A percentile compares a stretch with the other conserved stretches of the same genome.
phyloP scores from a whole-genome alignment of 164 flowering plant species.

The Macadamia tetraphylla region DNA sequence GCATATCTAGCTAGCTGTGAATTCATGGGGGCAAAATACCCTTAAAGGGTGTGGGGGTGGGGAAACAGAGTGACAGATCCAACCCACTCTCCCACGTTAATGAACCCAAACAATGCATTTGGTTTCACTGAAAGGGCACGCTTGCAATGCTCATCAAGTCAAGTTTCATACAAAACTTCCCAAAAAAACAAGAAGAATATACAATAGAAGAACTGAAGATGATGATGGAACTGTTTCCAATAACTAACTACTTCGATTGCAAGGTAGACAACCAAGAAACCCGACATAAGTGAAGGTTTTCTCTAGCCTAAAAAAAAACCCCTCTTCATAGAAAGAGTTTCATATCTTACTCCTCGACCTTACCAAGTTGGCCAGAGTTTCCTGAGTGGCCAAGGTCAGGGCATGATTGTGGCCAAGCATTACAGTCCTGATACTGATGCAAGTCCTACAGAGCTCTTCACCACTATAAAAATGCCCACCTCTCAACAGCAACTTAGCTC shows the following conservation, averaged over 20 bases:
- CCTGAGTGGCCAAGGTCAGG: conserved; percentile 83
- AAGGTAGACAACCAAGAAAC: conserved; percentile 9
- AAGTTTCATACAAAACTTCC: too few relatives aligned
- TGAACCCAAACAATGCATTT: too few relatives aligned
- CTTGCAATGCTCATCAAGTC: too few relatives aligned
- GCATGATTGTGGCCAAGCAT: conserved; percentile 87
- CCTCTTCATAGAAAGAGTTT: conserved; percentile 2
- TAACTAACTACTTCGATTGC: conserved; percentile 15
- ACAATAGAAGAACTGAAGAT: neutral
- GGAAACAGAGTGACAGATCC: too few relatives aligned
- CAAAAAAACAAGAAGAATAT: neutral
- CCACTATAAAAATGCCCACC: conserved; percentile 85
- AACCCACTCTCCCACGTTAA: too few relatives aligned
- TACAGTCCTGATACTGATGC: conserved; percentile 85
- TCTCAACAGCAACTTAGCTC: conserved; percentile 73
- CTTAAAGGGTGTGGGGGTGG: too few relatives aligned
- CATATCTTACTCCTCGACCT: conserved; percentile 71
- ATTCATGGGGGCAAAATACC: too few relatives aligned
- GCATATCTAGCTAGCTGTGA: too few relatives aligned
- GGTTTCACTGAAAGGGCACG: too few relatives aligned
- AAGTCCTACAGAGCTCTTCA: conserved; percentile 81
- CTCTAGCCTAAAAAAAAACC: neutral
- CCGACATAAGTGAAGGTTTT: neutral
- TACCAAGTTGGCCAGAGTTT: conserved; percentile 77
- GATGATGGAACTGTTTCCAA: conserved; percentile 2